These are phyloP conservation scores for Meira nashicola DNA, from an alignment of 1,284 basidiomycete species.

Conservation along the genomic window DNA sequence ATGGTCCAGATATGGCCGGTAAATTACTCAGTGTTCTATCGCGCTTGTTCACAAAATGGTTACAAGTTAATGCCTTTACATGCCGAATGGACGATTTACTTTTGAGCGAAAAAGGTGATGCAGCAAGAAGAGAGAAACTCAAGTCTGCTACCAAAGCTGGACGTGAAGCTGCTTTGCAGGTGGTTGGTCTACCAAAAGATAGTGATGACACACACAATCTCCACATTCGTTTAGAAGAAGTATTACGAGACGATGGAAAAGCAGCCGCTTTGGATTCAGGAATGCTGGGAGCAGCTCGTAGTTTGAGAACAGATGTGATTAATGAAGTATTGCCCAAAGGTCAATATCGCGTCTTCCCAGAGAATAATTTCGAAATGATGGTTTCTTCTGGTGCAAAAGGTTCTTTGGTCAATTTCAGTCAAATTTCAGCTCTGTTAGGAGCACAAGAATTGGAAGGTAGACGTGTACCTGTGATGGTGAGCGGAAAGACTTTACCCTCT, in stretches of 20 bases:
- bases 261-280: constrained; percentile 92
- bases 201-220: constrained; percentile 57
- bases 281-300: constrained; percentile 63
- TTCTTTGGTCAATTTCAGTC: constrained; percentile 91
- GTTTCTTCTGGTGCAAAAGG: constrained; percentile 97
- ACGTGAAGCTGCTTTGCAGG: constrained; percentile 73
- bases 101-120: constrained; percentile 77
- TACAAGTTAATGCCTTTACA: constrained; percentile 94
- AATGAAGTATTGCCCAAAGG: constrained; percentile 78
- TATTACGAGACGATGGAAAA: constrained; percentile 92
- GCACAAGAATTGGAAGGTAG: constrained; percentile 98
- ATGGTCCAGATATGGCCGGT: constrained; percentile 83
- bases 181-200: constrained; percentile 56
- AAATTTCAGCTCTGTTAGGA: constrained; percentile 93
- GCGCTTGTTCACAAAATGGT: constrained; percentile 90
- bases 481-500: constrained; percentile 93
- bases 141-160: constrained; percentile 69
- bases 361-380: constrained; percentile 99
- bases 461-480: constrained; percentile 97
- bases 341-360: constrained; percentile 70
- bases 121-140: constrained; percentile 66
- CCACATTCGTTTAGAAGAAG: constrained; percentile 69
- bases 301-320: constrained; percentile 72
- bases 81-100: constrained; percentile 98
- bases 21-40: constrained; percentile 87